phyloP scores from a whole-genome alignment of 1,139 yeast genomes.

The Hanseniaspora sp. region DNA sequence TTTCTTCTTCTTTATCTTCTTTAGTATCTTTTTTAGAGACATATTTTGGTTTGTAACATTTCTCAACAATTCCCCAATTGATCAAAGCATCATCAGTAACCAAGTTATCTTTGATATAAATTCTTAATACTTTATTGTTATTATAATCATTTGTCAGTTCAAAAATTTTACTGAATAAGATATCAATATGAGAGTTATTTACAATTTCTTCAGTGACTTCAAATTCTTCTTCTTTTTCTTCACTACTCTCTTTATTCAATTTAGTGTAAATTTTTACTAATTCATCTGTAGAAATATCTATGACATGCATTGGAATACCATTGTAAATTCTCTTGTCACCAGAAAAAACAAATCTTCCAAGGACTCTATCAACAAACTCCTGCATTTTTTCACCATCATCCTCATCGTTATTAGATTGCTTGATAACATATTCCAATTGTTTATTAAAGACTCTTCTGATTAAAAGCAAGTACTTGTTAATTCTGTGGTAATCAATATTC shows the following conservation, averaged over 20 bases:
- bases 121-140: slow-evolving; percentile 52
- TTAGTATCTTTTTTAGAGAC: slow-evolving; percentile 7
- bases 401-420: slow-evolving; percentile 20
- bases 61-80: slow-evolving; percentile 50
- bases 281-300: slow-evolving; percentile 79
- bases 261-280: slow-evolving; percentile 50
- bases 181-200: slow-evolving; percentile 42
- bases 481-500: slow-evolving; percentile 68
- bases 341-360: slow-evolving; percentile 42
- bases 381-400: slow-evolving; percentile 44
- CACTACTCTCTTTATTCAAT: slow-evolving; percentile 29
- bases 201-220: slow-evolving; percentile 28
- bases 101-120: slow-evolving; percentile 55
- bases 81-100: slow-evolving; percentile 52
- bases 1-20: slow-evolving; percentile 27
- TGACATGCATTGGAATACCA: slow-evolving; percentile 74
- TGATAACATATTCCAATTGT: slow-evolving; percentile 44
- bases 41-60: slow-evolving; percentile 13
- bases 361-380: slow-evolving; percentile 34
- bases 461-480: slow-evolving; percentile 75
- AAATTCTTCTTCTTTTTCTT: slow-evolving; percentile 28
- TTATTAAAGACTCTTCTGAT: slow-evolving; percentile 67
- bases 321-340: slow-evolving; percentile 52
- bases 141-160: slow-evolving; percentile 39
- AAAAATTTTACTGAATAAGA: slow-evolving; percentile 49